phyloP scores from a whole-genome alignment of 345 rosid species.

The Salix koriyanagi region DNA sequence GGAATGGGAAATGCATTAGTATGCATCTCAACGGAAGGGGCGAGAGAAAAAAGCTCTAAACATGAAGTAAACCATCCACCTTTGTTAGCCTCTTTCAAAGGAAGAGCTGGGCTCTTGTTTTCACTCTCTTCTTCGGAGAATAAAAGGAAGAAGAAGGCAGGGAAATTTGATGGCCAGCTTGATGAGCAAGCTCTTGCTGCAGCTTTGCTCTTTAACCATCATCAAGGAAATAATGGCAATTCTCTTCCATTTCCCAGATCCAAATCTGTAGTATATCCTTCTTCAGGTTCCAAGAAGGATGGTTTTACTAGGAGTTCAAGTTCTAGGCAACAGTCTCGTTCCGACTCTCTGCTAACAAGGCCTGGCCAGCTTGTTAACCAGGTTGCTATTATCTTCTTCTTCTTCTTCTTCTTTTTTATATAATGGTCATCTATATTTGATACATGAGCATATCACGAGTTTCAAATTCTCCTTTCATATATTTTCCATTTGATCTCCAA shows the following conservation, averaged over 20 bases:
- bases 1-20: conserved; percentile 15
- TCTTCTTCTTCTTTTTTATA: background rate
- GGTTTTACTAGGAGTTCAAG: conserved; percentile 30
- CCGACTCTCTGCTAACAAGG: background rate
- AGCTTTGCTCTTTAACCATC: conserved; percentile 26
- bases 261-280: conserved; percentile 10
- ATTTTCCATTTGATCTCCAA: no score
- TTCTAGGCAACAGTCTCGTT: conserved; percentile 21
- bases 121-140: background rate
- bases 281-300: conserved; percentile 18
- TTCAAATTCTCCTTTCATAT: no score
- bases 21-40: background rate
- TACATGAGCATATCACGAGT: no score
- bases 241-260: conserved; percentile 22
- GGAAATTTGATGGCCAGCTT: background rate
- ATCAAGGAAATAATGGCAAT: conserved; percentile 15
- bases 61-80: background rate
- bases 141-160: no score
- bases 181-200: conserved; percentile 31
- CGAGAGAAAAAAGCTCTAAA: background rate
- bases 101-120: background rate
- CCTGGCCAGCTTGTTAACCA: conserved; percentile 23
- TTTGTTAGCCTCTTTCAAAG: background rate
- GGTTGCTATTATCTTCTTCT: conserved; percentile 9
- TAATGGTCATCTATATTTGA: no score